Evolutionary conservation across 2,329 filamentous ascomycete species (phyloP).

Genomic region (Emmonsiellopsis sp.): DNA sequence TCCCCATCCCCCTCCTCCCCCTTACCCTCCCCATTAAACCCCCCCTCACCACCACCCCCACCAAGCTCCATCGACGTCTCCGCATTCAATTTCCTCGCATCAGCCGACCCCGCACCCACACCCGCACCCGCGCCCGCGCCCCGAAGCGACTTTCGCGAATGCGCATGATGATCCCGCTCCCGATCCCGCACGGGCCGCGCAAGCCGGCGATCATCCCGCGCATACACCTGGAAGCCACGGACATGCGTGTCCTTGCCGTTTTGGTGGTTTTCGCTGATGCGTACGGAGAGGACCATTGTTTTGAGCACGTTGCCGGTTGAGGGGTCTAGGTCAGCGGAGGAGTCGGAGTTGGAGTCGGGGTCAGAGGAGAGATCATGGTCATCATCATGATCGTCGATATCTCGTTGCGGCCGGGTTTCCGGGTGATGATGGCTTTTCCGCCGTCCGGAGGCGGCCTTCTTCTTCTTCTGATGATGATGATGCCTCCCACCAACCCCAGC

Average conservation of each 20-base stretch:
- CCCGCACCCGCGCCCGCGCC: background rate
- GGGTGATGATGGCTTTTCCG: constrained; percentile 18
- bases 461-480: too few species aligned
- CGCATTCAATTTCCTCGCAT: constrained; percentile 13
- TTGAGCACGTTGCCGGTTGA: constrained; percentile 66
- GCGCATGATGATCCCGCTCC: too few species aligned
- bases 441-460: constrained; percentile 19
- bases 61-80: constrained; percentile 1
- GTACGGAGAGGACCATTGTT: constrained; percentile 82
- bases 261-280: constrained; percentile 92
- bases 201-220: constrained; percentile 35
- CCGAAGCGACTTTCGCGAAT: constrained; percentile 21
- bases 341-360: constrained; percentile 11
- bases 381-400: constrained; percentile 1
- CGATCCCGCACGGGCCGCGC: constrained; percentile 20
- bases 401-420: too few species aligned
- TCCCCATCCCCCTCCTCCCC: constrained; percentile 20
- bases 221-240: constrained; percentile 80
- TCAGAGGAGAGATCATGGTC: constrained; percentile 9
- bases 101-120: constrained; percentile 3
- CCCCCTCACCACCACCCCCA: constrained; percentile 12
- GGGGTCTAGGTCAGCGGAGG: constrained; percentile 15
- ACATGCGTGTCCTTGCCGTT: constrained; percentile 99
- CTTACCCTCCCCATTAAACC: background rate
- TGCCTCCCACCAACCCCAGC: constrained; percentile 49